Percentiles rank a stretch among this genome's conserved stretches.
phyloP scores from a whole-genome alignment of 345 rosid species.

The Noccaea bulbosa region DNA sequence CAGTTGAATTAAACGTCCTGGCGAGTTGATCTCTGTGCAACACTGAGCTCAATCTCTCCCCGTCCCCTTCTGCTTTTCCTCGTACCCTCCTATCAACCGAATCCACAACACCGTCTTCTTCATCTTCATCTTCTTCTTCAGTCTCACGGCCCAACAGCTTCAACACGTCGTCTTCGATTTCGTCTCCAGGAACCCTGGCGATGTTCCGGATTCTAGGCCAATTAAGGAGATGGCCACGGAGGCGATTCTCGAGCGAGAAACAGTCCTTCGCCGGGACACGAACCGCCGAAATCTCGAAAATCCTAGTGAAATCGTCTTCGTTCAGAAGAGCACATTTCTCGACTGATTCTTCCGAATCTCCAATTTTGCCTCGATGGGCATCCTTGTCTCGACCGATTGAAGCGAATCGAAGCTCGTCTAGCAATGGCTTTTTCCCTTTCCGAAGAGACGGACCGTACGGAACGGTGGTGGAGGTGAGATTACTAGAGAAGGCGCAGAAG shows the following conservation, averaged over 20 bases:
- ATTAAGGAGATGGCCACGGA: constrained; percentile 86
- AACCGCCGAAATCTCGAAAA: constrained; percentile 63
- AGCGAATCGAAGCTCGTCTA: constrained; percentile 7
- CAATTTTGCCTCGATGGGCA: constrained; percentile 23
- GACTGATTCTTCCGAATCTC: constrained; percentile 34
- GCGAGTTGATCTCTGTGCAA: constrained; percentile 70
- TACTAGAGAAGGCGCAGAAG: constrained; percentile 45
- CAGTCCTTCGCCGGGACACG: constrained; percentile 73
- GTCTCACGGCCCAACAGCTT: constrained; percentile 39
- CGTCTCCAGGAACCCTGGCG: constrained; percentile 83
- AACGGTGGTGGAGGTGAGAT: constrained; percentile 26
- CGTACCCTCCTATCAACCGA: constrained; percentile 49
- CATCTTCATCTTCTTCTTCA: constrained; percentile 12
- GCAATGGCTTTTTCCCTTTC: constrained; percentile 58
- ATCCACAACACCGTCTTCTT: constrained; percentile 39
- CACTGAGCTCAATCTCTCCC: constrained; percentile 57
- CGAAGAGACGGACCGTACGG: constrained; percentile 82
- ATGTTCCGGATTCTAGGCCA: constrained; percentile 83
- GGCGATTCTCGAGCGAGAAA: constrained; percentile 67
- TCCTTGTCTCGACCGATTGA: constrained; percentile 15
- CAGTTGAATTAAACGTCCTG: constrained; percentile 62
- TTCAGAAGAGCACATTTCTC: constrained; percentile 45
- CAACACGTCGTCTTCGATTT: constrained; percentile 54
- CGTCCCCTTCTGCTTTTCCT: constrained; percentile 57
- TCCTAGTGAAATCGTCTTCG: constrained; percentile 62